Percentiles rank a stretch among this genome's conserved stretches.
Evolutionary conservation across 2,329 filamentous ascomycete genomes (phyloP).

Genomic region (Cryoendolithus antarcticus): DNA sequence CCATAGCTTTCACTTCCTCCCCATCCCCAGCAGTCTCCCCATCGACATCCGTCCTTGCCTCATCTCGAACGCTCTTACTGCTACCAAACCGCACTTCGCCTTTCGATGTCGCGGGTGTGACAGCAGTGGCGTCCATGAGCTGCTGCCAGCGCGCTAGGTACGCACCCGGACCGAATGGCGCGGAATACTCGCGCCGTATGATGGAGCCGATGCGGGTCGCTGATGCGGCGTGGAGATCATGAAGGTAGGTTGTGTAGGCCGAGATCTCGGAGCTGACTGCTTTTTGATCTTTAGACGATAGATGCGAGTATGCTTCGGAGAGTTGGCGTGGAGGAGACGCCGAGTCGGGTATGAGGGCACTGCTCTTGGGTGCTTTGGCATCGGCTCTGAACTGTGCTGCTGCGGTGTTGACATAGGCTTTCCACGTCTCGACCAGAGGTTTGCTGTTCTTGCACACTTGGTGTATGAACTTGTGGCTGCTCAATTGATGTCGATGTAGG

Average conservation of each 20-base stretch:
- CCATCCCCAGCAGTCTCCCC: constrained; percentile 15
- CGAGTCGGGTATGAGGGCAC: constrained; percentile 13
- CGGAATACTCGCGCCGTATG: constrained; percentile 30
- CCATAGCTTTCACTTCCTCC: constrained; percentile 18
- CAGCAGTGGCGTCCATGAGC: constrained; percentile 54
- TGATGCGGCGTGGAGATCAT: constrained; percentile 42
- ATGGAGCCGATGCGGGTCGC: constrained; percentile 44
- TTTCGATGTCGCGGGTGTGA: constrained; percentile 46
- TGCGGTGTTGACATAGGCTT: constrained; percentile 47
- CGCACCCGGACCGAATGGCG: constrained; percentile 53
- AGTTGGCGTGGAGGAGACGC: constrained; percentile 24
- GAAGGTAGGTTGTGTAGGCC: constrained; percentile 49
- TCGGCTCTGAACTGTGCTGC: constrained; percentile 42
- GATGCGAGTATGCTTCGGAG: constrained; percentile 30
- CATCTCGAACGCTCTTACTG: constrained; percentile 24
- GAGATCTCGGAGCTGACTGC: constrained; percentile 43
- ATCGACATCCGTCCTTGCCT: constrained; percentile 24
- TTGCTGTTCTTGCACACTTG: constrained; percentile 56
- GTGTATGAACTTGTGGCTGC: constrained; percentile 59
- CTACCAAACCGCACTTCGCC: constrained; percentile 39
- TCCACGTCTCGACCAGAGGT: constrained; percentile 49
- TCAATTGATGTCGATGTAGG: constrained; percentile 49
- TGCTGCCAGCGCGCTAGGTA: constrained; percentile 63
- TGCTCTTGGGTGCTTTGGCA: constrained; percentile 13
- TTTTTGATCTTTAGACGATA: constrained; percentile 37